Conservation (phyloP, 352 stramenopile species). For the Sclerospora graminicola region DNA sequence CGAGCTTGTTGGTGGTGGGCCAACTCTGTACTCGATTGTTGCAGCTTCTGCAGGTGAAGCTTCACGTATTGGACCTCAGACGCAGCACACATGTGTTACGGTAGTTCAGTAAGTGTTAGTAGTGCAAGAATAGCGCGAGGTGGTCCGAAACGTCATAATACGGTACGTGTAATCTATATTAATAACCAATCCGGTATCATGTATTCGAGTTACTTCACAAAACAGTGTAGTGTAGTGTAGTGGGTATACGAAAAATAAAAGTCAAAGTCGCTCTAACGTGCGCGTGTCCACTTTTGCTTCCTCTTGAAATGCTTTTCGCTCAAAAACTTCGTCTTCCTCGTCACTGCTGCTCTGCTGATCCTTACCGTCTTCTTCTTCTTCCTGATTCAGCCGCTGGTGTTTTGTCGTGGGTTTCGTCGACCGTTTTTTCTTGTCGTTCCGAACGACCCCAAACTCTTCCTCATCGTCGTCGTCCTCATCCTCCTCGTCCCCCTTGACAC, state of each 20-base stretch:
- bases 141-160: too few relatives aligned
- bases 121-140: conserved; percentile 1
- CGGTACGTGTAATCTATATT: conserved; percentile 2
- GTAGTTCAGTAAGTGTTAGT: too few relatives aligned
- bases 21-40: conserved; percentile 5
- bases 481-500: conserved; percentile 56
- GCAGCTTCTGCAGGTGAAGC: conserved; percentile 19
- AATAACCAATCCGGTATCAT: conserved; percentile 8
- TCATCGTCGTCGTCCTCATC: conserved; percentile 57
- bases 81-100: neutral
- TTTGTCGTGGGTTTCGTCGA: conserved; percentile 25
- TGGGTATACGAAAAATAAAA: neutral
- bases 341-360: conserved; percentile 31
- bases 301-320: conserved; percentile 26
- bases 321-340: conserved; percentile 71
- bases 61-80: conserved; percentile 11
- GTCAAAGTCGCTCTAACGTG: conserved; percentile 51
- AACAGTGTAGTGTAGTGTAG: too few relatives aligned
- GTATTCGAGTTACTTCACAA: too few relatives aligned
- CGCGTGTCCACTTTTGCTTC: conserved; percentile 43
- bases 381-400: conserved; percentile 21
- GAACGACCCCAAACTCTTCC: conserved; percentile 46
- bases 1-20: conserved; percentile 33
- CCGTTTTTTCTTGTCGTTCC: conserved; percentile 14
- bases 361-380: conserved; percentile 25